Evolutionary conservation across 2,329 filamentous ascomycete species (phyloP).

Genomic region (Sphaceloma murrayae): DNA sequence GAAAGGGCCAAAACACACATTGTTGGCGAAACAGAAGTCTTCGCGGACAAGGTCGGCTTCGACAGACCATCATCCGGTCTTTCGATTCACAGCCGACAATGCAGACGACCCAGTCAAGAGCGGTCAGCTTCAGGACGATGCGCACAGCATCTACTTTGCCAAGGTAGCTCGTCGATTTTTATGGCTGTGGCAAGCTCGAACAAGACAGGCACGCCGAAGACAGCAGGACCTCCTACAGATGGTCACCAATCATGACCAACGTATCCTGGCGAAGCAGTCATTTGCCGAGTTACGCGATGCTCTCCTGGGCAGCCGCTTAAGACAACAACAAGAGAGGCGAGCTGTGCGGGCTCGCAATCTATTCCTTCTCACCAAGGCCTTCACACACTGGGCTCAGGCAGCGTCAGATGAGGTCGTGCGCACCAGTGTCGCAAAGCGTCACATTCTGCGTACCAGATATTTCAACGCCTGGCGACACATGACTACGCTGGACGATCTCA

Average conservation of each 20-base stretch:
- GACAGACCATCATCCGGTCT: too few relatives aligned
- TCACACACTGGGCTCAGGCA: constrained; percentile 59
- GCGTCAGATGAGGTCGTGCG: constrained; percentile 56
- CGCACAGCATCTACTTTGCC: constrained; percentile 8
- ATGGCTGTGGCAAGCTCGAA: constrained; percentile 28
- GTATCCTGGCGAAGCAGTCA: constrained; percentile 43
- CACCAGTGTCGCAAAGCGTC: constrained; percentile 58
- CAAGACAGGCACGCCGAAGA: constrained; percentile 37
- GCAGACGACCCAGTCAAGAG: not conserved
- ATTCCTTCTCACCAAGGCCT: constrained; percentile 54
- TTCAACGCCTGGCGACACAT: constrained; percentile 62
- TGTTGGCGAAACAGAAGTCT: too few relatives aligned
- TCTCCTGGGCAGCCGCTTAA: constrained; percentile 40
- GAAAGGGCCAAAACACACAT: not conserved
- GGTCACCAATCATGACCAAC: constrained; percentile 35
- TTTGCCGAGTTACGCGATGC: constrained; percentile 43
- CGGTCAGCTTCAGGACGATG: not conserved
- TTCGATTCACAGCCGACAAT: too few relatives aligned
- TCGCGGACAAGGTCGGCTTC: constrained; percentile 1
- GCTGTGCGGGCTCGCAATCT: constrained; percentile 56
- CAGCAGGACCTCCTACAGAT: constrained; percentile 31
- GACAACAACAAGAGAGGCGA: constrained; percentile 47
- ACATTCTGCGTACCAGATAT: constrained; percentile 59
- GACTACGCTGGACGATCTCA: constrained; percentile 50
- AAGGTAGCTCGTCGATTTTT: constrained; percentile 37